Conservation (phyloP, 2,329 filamentous ascomycete genomes). For the Fusarium irregulare region DNA sequence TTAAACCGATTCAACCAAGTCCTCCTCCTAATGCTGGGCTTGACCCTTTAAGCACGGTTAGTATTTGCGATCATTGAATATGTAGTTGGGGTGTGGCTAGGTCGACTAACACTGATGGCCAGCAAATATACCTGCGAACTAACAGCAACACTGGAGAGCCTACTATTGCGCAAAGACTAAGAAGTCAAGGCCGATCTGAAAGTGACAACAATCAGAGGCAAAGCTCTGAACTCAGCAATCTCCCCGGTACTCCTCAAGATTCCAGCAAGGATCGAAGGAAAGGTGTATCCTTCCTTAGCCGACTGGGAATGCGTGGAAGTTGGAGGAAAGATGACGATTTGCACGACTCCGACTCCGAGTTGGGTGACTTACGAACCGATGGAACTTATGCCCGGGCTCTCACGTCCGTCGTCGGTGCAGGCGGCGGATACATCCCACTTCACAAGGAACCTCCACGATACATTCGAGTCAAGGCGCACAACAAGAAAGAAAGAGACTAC, state of each 20-base stretch:
- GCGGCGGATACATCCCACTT: constrained; percentile 80
- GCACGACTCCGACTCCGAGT: constrained; percentile 75
- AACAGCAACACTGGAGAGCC: constrained; percentile 51
- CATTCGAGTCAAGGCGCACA: constrained; percentile 83
- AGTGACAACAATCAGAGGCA: constrained; percentile 57
- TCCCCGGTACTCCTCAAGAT: constrained; percentile 56
- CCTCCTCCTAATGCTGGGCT: constrained; percentile 47
- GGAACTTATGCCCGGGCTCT: constrained; percentile 87
- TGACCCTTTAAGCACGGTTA: constrained; percentile 54
- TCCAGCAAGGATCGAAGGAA: constrained; percentile 76
- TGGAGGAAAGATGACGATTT: constrained; percentile 77
- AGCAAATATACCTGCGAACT: constrained; percentile 57
- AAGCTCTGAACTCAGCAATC: constrained; percentile 57
- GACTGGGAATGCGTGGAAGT: constrained; percentile 75
- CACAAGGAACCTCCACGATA: constrained; percentile 92
- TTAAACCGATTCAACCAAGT: constrained; percentile 44
- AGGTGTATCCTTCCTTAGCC: constrained; percentile 88
- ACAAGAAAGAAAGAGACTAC: constrained; percentile 86
- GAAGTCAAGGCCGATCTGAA: constrained; percentile 64
- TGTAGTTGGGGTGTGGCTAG: background rate
- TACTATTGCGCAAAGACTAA: constrained; percentile 66
- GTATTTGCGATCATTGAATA: constrained; percentile 17
- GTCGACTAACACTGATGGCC: constrained; percentile 12
- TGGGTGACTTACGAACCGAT: constrained; percentile 75
- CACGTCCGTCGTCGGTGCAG: constrained; percentile 76